Percentiles rank a stretch among this genome's conserved stretches.
Conservation (phyloP, 2,329 filamentous ascomycete species). For the Xylariaceae sp. region DNA sequence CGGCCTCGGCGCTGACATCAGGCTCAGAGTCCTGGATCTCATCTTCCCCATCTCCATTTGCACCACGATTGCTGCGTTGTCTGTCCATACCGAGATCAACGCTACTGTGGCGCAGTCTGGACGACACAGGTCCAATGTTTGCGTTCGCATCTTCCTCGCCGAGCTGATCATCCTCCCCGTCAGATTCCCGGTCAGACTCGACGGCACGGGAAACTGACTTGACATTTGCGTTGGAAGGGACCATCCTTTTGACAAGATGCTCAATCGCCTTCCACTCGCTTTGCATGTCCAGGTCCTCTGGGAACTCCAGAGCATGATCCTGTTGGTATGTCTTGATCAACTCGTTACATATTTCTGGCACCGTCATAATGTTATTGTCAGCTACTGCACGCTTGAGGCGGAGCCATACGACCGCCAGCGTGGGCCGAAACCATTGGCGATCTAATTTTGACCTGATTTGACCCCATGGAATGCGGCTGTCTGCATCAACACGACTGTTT, state of each 20-base stretch:
- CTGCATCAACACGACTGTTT: constrained; percentile 14
- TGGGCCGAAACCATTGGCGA: constrained; percentile 18
- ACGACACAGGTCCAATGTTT: neutral
- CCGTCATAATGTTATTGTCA: constrained; percentile 16
- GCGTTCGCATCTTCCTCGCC: no score
- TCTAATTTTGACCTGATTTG: constrained; percentile 16
- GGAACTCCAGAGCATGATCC: constrained; percentile 18
- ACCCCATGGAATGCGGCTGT: constrained; percentile 28
- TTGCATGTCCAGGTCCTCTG: constrained; percentile 15
- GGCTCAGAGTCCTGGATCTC: constrained; percentile 20
- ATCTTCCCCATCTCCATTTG: constrained; percentile 1
- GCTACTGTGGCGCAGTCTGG: constrained; percentile 6
- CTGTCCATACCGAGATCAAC: constrained; percentile 15
- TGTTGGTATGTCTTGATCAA: constrained; percentile 18
- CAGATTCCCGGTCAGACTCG: constrained; percentile 20
- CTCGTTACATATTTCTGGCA: constrained; percentile 18
- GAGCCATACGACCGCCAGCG: constrained; percentile 26
- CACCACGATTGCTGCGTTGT: neutral
- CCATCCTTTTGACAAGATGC: constrained; percentile 19
- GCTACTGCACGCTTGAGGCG: constrained; percentile 20
- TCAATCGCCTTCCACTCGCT: constrained; percentile 22
- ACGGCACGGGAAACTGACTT: constrained; percentile 15
- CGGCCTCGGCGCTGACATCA: constrained; percentile 3
- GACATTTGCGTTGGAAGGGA: constrained; percentile 5
- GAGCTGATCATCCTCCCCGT: constrained; percentile 4